Evolutionary conservation across 257 asterid species (phyloP).

Genomic region (Thymus quinquecostatus): DNA sequence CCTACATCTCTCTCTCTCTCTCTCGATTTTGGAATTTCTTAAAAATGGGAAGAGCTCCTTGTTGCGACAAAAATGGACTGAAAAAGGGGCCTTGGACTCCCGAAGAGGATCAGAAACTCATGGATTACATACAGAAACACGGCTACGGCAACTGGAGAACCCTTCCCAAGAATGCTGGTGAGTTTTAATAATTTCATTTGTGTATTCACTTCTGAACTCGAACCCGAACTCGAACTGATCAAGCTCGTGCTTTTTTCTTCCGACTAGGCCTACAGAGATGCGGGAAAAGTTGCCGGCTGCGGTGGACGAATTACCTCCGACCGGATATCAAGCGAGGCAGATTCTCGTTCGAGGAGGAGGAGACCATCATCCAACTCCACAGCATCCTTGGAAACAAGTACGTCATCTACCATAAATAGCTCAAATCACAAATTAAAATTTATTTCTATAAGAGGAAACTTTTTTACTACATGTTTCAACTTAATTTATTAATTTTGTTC

Average conservation of each 20-base stretch:
- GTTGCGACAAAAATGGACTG: conserved; percentile 80
- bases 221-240: background rate
- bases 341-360: conserved; percentile 81
- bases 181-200: background rate
- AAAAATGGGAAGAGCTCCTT: conserved; percentile 76
- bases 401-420: background rate
- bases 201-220: background rate
- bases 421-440: background rate
- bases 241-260: too few relatives aligned
- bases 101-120: conserved; percentile 77
- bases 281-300: conserved; percentile 84
- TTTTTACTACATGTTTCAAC: too few relatives aligned
- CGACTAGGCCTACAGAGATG: conserved; percentile 71
- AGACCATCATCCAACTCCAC: conserved; percentile 77
- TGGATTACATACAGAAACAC: conserved; percentile 59
- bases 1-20: conserved; percentile 2
- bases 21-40: background rate
- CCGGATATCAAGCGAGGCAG: conserved; percentile 82
- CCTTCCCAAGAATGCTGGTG: conserved; percentile 83
- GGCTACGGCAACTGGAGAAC: conserved; percentile 90
- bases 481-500: too few relatives aligned
- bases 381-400: conserved; percentile 85
- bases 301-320: conserved; percentile 90
- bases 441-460: too few relatives aligned
- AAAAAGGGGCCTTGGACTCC: conserved; percentile 95